Evolutionary conservation across 148 eudicot genomes (phyloP).

Genomic region (Camellia lanceoleosa): DNA sequence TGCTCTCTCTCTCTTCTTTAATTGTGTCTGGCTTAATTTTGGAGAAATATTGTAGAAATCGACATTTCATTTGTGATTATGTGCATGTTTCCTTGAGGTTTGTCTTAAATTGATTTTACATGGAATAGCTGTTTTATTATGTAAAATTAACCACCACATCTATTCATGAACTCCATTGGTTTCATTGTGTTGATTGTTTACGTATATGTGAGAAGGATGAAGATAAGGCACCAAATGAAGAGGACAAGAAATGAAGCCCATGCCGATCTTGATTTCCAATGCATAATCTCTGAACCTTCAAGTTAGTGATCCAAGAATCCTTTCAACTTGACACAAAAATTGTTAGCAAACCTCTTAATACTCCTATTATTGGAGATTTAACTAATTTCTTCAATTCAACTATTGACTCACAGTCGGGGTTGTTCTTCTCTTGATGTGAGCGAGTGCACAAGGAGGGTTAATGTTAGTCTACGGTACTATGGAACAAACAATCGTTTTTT

Average conservation of each 20-base stretch:
- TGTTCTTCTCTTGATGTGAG: not conserved
- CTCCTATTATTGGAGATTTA: not conserved
- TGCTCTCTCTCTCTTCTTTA: not conserved
- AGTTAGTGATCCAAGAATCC: too few relatives aligned
- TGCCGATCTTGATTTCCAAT: not conserved
- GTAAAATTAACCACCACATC: not conserved
- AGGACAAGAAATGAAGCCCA: slow-evolving; percentile 62
- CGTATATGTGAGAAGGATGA: slow-evolving; percentile 56
- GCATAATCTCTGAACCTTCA: slow-evolving; percentile 13
- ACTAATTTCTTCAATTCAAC: not conserved
- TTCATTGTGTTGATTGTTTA: not conserved
- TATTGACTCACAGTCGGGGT: not conserved
- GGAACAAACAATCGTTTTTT: not conserved
- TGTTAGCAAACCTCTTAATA: too few relatives aligned
- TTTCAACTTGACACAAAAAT: not conserved
- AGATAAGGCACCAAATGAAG: slow-evolving; percentile 60
- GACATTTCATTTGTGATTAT: not conserved
- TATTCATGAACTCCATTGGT: not conserved
- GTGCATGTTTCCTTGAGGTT: not conserved
- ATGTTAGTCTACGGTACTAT: not conserved
- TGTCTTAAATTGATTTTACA: too few relatives aligned
- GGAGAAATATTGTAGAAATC: not conserved
- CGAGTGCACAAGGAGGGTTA: not conserved
- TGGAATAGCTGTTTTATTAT: not conserved
- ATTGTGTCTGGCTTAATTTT: not conserved